Percentiles rank a stretch among this genome's conserved stretches.
Evolutionary conservation across 139 green algal genomes (phyloP).

Genomic region (Chlorella sp.): DNA sequence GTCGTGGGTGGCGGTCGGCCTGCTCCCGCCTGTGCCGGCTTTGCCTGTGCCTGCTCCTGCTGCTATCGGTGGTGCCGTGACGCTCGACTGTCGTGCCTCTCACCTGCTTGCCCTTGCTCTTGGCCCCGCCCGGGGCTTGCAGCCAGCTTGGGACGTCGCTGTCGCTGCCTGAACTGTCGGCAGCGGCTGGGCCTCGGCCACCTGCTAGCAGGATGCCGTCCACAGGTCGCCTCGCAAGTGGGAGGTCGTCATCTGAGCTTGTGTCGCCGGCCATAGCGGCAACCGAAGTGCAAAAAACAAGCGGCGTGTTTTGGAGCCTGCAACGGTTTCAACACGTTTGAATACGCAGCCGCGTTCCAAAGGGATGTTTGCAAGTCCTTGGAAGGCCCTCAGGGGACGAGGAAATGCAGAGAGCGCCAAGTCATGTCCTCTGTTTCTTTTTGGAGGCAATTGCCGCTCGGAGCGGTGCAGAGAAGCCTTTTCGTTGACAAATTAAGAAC

Average conservation of each 20-base stretch:
- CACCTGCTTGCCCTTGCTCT: constrained; percentile 28
- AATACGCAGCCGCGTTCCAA: neutral
- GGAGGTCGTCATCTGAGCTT: constrained; percentile 45
- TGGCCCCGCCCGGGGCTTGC: neutral
- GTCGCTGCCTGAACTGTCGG: constrained; percentile 11
- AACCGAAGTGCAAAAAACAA: neutral
- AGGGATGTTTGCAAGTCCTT: neutral
- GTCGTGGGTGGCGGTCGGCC: no score
- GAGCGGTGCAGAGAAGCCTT: no score
- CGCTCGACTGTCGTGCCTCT: neutral
- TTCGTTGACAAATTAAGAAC: no score
- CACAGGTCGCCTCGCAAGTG: constrained; percentile 19
- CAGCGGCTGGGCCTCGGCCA: neutral
- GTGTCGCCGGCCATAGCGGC: constrained; percentile 9
- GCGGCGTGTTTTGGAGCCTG: neutral
- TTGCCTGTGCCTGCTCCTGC: no score
- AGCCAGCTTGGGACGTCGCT: constrained; percentile 43
- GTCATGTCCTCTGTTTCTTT: no score
- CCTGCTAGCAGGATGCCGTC: constrained; percentile 9
- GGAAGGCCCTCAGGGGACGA: no score
- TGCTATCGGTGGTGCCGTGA: no score
- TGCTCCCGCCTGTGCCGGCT: no score
- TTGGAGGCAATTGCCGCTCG: no score
- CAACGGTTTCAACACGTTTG: neutral
- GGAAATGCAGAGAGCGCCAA: no score